phyloP scores from a whole-genome alignment of 169 alveolate species.

The Eimeria brunetti region DNA sequence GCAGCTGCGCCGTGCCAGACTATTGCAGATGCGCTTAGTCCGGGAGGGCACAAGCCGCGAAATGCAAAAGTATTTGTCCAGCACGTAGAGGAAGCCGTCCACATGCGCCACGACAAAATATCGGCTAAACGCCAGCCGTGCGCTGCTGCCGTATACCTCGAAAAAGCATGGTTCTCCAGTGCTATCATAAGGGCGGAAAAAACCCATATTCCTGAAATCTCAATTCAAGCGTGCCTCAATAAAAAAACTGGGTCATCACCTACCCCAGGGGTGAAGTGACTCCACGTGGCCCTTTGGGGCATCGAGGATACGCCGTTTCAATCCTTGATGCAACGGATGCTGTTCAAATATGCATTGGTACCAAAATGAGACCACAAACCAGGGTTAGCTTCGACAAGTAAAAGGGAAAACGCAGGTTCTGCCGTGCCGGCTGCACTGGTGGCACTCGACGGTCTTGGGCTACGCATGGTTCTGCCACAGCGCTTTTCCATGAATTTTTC shows the following conservation, averaged over 20 bases:
- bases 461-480: not conserved
- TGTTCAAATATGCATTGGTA: not conserved
- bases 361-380: not conserved
- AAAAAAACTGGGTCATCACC: not conserved
- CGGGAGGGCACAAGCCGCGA: conserved; percentile 46
- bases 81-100: conserved; percentile 61
- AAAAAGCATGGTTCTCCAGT: conserved; percentile 49
- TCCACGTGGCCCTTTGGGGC: not conserved
- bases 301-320: not conserved
- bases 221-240: not conserved
- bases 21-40: not conserved
- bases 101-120: conserved; percentile 65
- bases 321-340: not conserved
- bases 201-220: conserved; percentile 6
- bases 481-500: not conserved
- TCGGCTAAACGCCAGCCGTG: conserved; percentile 67
- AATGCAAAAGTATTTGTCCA: conserved; percentile 64
- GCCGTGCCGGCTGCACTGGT: not conserved
- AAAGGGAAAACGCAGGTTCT: not conserved
- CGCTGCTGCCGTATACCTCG: conserved; percentile 65
- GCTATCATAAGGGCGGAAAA: conserved; percentile 12
- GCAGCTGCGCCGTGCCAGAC: not conserved
- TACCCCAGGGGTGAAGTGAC: conserved; percentile 18
- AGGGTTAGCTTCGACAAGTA: not conserved
- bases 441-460: conserved; percentile 18